These are phyloP conservation scores for Pelargonium myrrhifolium DNA, from an alignment of 441 rosid species.

Conservation along the genomic window DNA sequence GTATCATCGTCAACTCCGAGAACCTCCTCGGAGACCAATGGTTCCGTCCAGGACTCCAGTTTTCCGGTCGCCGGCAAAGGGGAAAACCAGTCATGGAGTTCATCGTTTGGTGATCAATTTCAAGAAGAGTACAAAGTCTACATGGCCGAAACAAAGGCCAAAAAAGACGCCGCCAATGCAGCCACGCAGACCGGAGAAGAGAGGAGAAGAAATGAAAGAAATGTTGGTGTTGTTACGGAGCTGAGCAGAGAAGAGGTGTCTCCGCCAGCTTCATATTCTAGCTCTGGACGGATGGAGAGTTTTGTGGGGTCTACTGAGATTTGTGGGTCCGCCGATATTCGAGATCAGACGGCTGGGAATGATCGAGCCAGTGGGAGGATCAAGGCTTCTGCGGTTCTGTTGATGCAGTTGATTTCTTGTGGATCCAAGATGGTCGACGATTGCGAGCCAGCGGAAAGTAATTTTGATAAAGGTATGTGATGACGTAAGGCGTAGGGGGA, in stretches of 20 bases:
- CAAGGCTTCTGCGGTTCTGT: conserved; percentile 1
- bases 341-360: not conserved
- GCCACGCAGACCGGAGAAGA: conserved; percentile 2
- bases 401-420: not conserved
- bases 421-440: not conserved
- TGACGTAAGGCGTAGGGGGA: no score
- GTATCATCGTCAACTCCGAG: not conserved
- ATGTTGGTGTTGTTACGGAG: no score
- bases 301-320: not conserved
- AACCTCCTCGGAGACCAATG: not conserved
- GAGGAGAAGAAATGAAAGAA: not conserved
- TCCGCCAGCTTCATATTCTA: no score
- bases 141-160: no score
- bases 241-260: no score
- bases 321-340: not conserved
- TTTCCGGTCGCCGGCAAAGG: not conserved
- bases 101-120: not conserved
- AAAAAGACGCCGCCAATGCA: not conserved
- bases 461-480: no score
- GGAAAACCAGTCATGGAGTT: not conserved
- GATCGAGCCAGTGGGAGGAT: conserved; percentile 2
- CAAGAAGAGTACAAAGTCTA: not conserved
- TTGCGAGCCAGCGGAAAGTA: not conserved
- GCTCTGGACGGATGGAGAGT: no score
- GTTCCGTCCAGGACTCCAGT: not conserved